Conservation (phyloP, 2,329 filamentous ascomycete species). For the Penicillium aurantiogriseum region DNA sequence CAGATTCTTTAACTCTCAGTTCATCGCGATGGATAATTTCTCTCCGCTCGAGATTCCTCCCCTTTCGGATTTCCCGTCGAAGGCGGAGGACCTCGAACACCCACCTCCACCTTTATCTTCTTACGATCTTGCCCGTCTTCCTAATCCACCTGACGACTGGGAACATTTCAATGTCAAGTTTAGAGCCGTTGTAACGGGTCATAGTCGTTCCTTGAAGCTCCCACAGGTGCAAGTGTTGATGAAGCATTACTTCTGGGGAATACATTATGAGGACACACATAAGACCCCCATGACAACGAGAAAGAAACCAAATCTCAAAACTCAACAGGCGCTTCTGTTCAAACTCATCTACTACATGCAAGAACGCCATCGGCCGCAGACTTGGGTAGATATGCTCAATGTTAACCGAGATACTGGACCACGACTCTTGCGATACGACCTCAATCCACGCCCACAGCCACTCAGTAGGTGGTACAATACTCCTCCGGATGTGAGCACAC, state of each 20-base stretch:
- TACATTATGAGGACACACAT: conserved; percentile 10
- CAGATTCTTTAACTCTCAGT: background rate
- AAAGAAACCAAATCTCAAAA: background rate
- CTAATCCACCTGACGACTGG: conserved; percentile 12
- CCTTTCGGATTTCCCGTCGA: background rate
- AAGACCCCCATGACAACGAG: background rate
- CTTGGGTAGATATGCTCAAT: conserved; percentile 16
- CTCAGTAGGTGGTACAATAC: conserved; percentile 27
- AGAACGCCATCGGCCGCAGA: conserved; percentile 18
- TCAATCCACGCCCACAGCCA: conserved; percentile 14
- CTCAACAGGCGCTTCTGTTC: conserved; percentile 11
- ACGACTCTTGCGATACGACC: conserved; percentile 27
- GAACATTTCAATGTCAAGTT: conserved; percentile 1
- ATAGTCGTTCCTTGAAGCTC: background rate
- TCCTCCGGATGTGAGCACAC: conserved; percentile 4
- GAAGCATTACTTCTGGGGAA: conserved; percentile 30
- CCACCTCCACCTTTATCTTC: background rate
- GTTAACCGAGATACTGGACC: conserved; percentile 31
- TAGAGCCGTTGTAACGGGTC: background rate
- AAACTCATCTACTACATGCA: conserved; percentile 30
- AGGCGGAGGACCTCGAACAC: background rate
- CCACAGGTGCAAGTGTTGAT: conserved; percentile 7
- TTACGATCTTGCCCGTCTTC: conserved; percentile 11
- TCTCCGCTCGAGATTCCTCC: background rate
- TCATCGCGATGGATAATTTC: background rate